These are phyloP conservation scores for Plantago elongata DNA, from an alignment of 257 asterid species.

Conservation along the genomic window DNA sequence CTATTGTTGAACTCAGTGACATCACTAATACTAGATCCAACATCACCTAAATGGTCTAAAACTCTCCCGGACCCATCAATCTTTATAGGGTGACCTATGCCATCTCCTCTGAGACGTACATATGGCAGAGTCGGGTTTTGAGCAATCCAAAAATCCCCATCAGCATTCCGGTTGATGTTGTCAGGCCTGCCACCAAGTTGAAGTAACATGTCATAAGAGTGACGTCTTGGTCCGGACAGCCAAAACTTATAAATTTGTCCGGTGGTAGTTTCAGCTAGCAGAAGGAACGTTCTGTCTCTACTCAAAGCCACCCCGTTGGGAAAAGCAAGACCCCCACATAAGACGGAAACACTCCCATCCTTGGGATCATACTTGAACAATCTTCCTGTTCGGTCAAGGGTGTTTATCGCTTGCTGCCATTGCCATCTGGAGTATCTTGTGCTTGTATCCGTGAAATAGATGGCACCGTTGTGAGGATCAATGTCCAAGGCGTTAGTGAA, in stretches of 20 bases:
- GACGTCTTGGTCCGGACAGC: slow-evolving; percentile 56
- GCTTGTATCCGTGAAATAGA: slow-evolving; percentile 8
- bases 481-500: slow-evolving; percentile 4
- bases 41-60: no score
- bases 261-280: slow-evolving; percentile 44
- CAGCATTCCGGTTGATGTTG: slow-evolving; percentile 56
- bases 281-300: slow-evolving; percentile 38
- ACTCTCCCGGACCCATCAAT: no score
- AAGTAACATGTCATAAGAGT: slow-evolving; percentile 37
- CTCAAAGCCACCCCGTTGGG: slow-evolving; percentile 76
- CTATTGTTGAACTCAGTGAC: no score
- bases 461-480: not conserved
- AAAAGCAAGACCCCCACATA: slow-evolving; percentile 49
- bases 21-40: no score
- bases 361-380: slow-evolving; percentile 51
- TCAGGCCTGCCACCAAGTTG: slow-evolving; percentile 62
- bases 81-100: no score
- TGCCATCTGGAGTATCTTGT: no score
- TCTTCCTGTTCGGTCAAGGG: slow-evolving; percentile 38
- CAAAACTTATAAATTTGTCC: slow-evolving; percentile 39
- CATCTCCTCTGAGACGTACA: no score
- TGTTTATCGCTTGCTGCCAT: no score
- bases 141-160: slow-evolving; percentile 71
- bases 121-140: not conserved
- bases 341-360: slow-evolving; percentile 41